Evolutionary conservation across 2,329 filamentous ascomycete species (phyloP).

Genomic region (Ceratocystis cubensis): DNA sequence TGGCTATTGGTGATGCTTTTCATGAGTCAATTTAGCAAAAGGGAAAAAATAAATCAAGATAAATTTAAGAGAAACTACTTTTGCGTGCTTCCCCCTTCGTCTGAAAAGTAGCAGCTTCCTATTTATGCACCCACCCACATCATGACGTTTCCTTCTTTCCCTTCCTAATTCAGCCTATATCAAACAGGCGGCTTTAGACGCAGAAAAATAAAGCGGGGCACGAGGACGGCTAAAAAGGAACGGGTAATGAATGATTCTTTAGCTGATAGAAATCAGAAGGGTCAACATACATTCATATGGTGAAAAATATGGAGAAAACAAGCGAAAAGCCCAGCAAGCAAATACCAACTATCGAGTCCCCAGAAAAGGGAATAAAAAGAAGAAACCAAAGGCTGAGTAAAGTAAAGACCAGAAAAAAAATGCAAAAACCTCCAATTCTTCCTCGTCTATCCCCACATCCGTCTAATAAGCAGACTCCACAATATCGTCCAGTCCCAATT

Average conservation of each 20-base stretch:
- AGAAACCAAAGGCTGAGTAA: constrained; percentile 11
- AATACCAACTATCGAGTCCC: background rate
- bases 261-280: no score
- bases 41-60: no score
- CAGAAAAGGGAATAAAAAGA: constrained; percentile 4
- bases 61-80: no score
- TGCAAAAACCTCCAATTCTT: background rate
- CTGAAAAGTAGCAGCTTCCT: background rate
- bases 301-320: background rate
- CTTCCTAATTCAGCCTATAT: background rate
- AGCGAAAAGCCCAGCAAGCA: background rate
- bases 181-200: no score
- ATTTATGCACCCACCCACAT: background rate
- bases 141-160: background rate
- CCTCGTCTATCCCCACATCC: background rate
- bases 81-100: no score
- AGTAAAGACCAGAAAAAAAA: background rate
- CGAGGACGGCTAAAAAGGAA: no score
- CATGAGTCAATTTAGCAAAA: no score
- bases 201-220: background rate
- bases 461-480: constrained; percentile 57
- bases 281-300: background rate
- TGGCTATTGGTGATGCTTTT: no score
- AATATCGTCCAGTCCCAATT: constrained; percentile 68
- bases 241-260: no score